Evolutionary conservation across 73 alveolate species (phyloP).

Genomic region (Durusdinium trenchii): DNA sequence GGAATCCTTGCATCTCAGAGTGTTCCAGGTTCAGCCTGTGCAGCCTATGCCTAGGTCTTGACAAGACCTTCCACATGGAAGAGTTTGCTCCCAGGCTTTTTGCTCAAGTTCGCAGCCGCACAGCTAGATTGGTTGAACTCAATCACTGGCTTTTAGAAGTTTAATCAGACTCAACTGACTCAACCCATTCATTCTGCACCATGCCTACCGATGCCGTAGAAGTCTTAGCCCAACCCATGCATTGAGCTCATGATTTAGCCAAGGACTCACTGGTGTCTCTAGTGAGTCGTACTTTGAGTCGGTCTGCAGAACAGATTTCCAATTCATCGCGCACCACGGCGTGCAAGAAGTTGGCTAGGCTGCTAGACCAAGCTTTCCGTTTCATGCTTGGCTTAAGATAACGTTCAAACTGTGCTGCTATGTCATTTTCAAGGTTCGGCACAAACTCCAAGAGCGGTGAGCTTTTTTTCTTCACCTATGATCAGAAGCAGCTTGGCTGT

Average conservation of each 20-base stretch:
- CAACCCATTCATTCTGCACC: too few relatives aligned
- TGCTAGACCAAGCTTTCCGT: background rate
- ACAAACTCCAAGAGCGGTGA: conserved; percentile 76
- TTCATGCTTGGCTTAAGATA: too few relatives aligned
- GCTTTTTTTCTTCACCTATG: conserved; percentile 47
- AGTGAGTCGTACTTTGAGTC: conserved; percentile 45
- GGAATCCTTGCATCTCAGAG: background rate
- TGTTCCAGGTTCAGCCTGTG: background rate
- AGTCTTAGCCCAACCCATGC: too few relatives aligned
- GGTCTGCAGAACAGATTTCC: conserved; percentile 62
- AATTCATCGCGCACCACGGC: conserved; percentile 57
- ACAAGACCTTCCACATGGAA: conserved; percentile 22
- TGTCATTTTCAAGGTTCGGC: conserved; percentile 64
- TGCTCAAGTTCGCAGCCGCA: conserved; percentile 51
- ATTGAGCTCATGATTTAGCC: background rate
- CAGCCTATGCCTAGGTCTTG: background rate
- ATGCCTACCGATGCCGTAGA: too few relatives aligned
- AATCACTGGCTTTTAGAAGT: too few relatives aligned
- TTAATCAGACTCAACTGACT: too few relatives aligned
- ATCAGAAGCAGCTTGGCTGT: conserved; percentile 49
- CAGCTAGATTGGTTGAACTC: too few relatives aligned
- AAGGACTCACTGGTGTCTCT: conserved; percentile 39
- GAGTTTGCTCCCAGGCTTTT: conserved; percentile 69
- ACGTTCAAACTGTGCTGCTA: too few relatives aligned
- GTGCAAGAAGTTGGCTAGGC: background rate